Evolutionary conservation across 2,329 filamentous ascomycete species (phyloP), one percentile per base, ranked within the genome.

Genomic region (Pseudogymnoascus sp.): DNA sequence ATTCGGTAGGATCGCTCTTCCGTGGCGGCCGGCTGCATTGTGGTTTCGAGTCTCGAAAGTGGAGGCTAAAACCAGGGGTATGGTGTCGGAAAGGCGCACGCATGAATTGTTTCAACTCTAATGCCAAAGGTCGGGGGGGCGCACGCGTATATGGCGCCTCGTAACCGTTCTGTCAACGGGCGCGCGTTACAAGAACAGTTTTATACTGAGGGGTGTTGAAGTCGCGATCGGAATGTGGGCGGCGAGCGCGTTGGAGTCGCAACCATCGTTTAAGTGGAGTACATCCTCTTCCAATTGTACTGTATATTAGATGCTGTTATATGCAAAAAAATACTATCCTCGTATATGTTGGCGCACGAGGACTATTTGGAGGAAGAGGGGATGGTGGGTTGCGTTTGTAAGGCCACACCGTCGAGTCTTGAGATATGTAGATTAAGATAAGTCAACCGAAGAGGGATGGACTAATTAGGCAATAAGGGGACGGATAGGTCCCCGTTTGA

Each of bases 401-500:
- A 35, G 10, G 48, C 29, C 48, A 35, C 48, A 55, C 48, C 33
- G 48, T 55, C 27, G 44, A 51, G 13, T 31, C 29, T 55, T 3
- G 48, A 35, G 48, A 55, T 55, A 55, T 55, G 48, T 33, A 55
- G 48, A 55, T 55, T 55, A 55, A 55, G 48, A 55, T 55, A 55
- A 55, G 48, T 55, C 48, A 55, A 15, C n/a, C 29, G 29, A 55
- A 55, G 48, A 55, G 48, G 48, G 15, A 55, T 55, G 48, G 48
- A 55, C 48, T 55, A 55, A 55, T 55, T 55, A 55, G 48, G 48
- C 48, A 55, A 55, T 55, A 55, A 55, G 48, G 48, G 48, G 48
- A 35, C 29, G 48, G 48, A 55, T 55, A 55, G 48, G 48, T 21
- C 48, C 48, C 48, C 48, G 48, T 55, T 55, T 55, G 48, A 55